Percentiles rank a stretch among this genome's conserved stretches.
Conservation (phyloP, 2,329 filamentous ascomycete genomes). For the Septoria petroselini region DNA sequence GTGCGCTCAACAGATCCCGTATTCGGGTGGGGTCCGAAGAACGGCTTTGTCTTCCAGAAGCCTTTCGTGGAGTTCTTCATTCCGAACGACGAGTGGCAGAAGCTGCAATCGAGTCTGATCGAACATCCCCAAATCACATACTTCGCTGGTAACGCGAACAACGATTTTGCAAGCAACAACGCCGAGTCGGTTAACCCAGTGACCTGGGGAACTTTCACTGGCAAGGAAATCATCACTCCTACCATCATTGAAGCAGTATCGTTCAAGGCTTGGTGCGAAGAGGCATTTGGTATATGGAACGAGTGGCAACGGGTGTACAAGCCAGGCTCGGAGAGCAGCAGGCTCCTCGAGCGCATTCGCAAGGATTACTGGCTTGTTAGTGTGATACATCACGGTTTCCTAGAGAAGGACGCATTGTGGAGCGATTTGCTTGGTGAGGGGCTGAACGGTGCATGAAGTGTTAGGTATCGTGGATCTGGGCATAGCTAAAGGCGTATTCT, state of each 20-base stretch:
- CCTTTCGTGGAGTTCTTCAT: constrained; percentile 97
- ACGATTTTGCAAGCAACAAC: constrained; percentile 70
- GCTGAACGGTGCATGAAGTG: constrained; percentile 5
- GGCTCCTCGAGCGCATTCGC: constrained; percentile 64
- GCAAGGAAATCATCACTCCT: constrained; percentile 92
- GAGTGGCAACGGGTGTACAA: constrained; percentile 91
- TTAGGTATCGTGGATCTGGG: not conserved
- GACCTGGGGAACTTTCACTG: constrained; percentile 93
- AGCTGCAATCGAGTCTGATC: constrained; percentile 64
- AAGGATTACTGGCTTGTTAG: constrained; percentile 85
- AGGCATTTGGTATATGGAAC: constrained; percentile 91
- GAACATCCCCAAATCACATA: constrained; percentile 71
- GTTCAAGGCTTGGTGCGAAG: constrained; percentile 90
- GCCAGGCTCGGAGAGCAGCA: constrained; percentile 66
- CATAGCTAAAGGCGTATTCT: constrained; percentile 1
- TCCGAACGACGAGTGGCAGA: constrained; percentile 66
- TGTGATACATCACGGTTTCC: constrained; percentile 76
- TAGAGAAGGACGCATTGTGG: constrained; percentile 71
- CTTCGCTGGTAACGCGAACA: constrained; percentile 76
- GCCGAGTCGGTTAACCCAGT: constrained; percentile 80
- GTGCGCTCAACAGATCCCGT: constrained; percentile 69
- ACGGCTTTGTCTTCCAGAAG: constrained; percentile 97
- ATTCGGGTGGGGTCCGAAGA: constrained; percentile 89
- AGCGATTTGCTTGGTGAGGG: constrained; percentile 37
- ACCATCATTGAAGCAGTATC: constrained; percentile 96